phyloP scores from a whole-genome alignment of 441 rosid species.

The Omphalea diandra region DNA sequence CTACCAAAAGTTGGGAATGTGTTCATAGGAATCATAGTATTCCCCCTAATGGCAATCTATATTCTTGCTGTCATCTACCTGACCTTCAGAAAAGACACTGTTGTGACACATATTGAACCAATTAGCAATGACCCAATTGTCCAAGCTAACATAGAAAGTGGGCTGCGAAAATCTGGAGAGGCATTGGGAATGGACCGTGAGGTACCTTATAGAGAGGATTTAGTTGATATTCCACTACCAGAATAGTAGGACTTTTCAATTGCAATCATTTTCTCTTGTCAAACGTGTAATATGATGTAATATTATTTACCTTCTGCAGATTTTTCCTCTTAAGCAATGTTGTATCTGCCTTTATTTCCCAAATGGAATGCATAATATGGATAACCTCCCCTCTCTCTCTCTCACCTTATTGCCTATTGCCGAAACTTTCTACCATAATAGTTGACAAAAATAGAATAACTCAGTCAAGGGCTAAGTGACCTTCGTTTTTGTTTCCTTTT shows the following conservation, averaged over 20 bases:
- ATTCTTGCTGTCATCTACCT: conserved; percentile 45
- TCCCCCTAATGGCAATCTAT: conserved; percentile 58
- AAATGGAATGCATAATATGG: no score
- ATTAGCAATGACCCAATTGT: conserved; percentile 17
- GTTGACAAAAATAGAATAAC: no score
- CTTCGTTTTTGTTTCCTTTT: no score
- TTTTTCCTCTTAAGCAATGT: no score
- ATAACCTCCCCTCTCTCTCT: no score
- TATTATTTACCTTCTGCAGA: no score
- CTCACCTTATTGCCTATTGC: no score
- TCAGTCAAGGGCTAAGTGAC: no score
- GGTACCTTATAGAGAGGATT: conserved; percentile 47
- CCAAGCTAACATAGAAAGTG: conserved; percentile 29
- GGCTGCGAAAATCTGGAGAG: not conserved
- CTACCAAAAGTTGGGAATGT: conserved; percentile 44
- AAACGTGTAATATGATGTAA: not conserved
- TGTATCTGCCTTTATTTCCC: no score
- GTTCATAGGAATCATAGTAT: conserved; percentile 49
- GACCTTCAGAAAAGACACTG: conserved; percentile 48
- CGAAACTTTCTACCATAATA: no score
- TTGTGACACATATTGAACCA: conserved; percentile 41
- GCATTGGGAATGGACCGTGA: not conserved
- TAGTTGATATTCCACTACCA: conserved; percentile 42
- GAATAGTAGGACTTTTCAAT: conserved; percentile 19
- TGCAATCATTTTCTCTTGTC: not conserved